Conservation (phyloP, 169 alveolate species). For the Sarcocystis neurona region DNA sequence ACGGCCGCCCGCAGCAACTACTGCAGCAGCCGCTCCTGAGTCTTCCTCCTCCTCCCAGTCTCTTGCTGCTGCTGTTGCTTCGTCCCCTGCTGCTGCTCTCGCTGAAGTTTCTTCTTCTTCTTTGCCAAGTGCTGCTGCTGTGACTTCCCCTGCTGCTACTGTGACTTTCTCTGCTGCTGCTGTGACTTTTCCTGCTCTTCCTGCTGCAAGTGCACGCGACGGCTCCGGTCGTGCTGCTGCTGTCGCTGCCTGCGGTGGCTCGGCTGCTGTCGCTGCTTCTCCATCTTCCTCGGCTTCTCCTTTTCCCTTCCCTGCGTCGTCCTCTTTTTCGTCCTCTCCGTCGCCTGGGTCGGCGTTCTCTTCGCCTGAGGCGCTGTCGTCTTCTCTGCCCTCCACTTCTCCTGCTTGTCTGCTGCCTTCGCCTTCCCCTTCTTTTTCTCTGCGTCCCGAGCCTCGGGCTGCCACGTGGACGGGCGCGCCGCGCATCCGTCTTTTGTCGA, state of each 20-base stretch:
- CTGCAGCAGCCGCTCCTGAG: background rate
- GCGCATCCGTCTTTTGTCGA: constrained; percentile 79
- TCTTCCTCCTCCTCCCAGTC: background rate
- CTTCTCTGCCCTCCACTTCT: too few relatives aligned
- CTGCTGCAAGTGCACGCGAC: background rate
- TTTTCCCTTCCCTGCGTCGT: background rate
- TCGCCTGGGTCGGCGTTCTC: background rate
- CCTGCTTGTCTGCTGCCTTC: too few relatives aligned
- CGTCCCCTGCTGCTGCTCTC: background rate
- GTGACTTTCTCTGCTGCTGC: background rate
- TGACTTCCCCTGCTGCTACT: background rate
- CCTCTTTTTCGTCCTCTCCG: background rate
- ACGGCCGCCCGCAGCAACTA: too few relatives aligned
- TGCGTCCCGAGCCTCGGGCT: too few relatives aligned
- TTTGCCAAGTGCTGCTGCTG: background rate
- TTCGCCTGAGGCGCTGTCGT: too few relatives aligned
- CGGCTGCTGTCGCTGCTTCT: too few relatives aligned
- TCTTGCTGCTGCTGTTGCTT: background rate
- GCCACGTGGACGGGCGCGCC: background rate
- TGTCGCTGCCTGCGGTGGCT: too few relatives aligned
- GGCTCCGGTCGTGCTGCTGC: background rate
- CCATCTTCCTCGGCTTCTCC: background rate
- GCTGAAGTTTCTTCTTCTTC: background rate
- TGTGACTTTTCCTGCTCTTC: background rate
- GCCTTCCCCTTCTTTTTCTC: too few relatives aligned